phyloP scores from a whole-genome alignment of 106 monocot genomes.

The Dendrobium nobile region DNA sequence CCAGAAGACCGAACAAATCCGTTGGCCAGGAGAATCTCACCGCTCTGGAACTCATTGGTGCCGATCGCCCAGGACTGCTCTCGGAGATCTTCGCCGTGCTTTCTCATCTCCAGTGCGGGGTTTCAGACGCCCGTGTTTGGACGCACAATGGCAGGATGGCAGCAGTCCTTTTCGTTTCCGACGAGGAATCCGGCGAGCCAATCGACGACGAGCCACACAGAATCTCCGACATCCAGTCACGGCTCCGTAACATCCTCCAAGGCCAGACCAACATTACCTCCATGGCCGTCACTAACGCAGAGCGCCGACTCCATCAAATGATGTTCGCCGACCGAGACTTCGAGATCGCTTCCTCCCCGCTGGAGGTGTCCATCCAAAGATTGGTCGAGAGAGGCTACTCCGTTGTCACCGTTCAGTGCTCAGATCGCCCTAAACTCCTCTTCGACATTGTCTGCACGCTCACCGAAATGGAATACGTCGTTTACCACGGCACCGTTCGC shows the following conservation, averaged over 20 bases:
- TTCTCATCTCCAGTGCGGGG: constrained; percentile 5
- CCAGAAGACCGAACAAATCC: not conserved
- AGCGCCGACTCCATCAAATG: constrained; percentile 27
- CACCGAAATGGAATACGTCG: constrained; percentile 76
- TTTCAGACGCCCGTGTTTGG: constrained; percentile 45
- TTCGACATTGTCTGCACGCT: constrained; percentile 84
- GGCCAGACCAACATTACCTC: not conserved
- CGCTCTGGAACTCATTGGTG: constrained; percentile 31
- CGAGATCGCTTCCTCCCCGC: constrained; percentile 17
- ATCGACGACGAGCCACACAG: constrained; percentile 11
- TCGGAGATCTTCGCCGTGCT: constrained; percentile 61
- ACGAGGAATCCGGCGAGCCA: constrained; percentile 8
- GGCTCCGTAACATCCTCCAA: constrained; percentile 17
- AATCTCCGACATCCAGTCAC: constrained; percentile 5
- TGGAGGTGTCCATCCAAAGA: constrained; percentile 48
- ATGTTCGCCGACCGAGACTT: constrained; percentile 45
- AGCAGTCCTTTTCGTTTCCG: constrained; percentile 26
- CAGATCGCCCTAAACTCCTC: constrained; percentile 58
- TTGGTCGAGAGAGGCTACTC: constrained; percentile 73
- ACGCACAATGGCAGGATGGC: constrained; percentile 48
- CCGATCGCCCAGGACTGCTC: constrained; percentile 32
- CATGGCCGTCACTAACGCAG: constrained; percentile 2
- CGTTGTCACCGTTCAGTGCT: constrained; percentile 55
- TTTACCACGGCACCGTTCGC: constrained; percentile 75
- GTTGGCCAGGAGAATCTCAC: constrained; percentile 9